phyloP scores from a whole-genome alignment of 164 flowering plant species.

The Vitis labrusca region DNA sequence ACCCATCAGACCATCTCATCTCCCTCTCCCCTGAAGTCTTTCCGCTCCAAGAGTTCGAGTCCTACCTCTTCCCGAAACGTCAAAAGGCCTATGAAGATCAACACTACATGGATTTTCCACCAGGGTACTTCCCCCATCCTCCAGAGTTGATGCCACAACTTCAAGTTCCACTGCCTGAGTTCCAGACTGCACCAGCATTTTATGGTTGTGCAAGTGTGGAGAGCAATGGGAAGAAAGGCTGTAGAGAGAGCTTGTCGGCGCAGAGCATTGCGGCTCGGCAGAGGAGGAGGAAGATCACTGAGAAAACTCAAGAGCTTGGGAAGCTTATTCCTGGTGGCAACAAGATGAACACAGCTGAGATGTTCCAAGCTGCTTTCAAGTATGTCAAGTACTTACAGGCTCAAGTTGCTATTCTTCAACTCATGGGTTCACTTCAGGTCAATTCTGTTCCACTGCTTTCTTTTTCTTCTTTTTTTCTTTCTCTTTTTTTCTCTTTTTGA shows the following conservation, averaged over 20 bases:
- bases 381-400: conserved; percentile 79
- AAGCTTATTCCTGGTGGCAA: conserved; percentile 80
- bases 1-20: conserved; percentile 3
- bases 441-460: too few relatives aligned
- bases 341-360: conserved; percentile 87
- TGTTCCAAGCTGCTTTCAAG: conserved; percentile 76
- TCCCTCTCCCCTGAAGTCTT: conserved; percentile 9
- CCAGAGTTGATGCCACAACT: conserved; percentile 4
- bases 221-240: background rate
- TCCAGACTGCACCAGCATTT: background rate
- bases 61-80: conserved; percentile 14
- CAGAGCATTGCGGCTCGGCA: conserved; percentile 86
- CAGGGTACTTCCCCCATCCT: conserved; percentile 37
- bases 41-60: conserved; percentile 1
- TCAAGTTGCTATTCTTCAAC: conserved; percentile 57
- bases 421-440: conserved; percentile 32
- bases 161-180: too few relatives aligned
- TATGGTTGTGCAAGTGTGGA: background rate
- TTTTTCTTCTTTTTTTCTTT: too few relatives aligned
- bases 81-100: conserved; percentile 4
- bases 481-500: background rate
- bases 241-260: conserved; percentile 32
- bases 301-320: conserved; percentile 86
- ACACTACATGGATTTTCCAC: background rate
- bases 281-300: conserved; percentile 83